Conservation (phyloP, 495 filamentous ascomycete species). For the Xylaria acuta region DNA sequence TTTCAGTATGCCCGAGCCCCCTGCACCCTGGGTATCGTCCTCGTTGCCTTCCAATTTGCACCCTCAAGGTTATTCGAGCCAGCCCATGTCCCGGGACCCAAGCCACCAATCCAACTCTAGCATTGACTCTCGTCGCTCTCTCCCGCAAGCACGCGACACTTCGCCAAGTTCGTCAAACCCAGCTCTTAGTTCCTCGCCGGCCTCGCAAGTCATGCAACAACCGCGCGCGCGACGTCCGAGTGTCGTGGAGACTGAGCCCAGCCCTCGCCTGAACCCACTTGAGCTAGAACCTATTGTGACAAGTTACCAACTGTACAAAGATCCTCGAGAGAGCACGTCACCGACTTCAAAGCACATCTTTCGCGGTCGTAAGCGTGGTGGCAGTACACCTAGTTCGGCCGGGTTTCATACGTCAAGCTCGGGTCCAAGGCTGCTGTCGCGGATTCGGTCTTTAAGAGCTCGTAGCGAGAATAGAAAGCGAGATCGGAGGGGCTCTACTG, state of each 20-base stretch:
- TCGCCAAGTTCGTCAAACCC: conserved; percentile 10
- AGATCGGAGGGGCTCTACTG: conserved; percentile 23
- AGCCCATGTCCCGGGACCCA: conserved; percentile 61
- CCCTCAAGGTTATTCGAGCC: conserved; percentile 58
- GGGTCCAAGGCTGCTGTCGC: conserved; percentile 21
- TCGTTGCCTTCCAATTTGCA: conserved; percentile 33
- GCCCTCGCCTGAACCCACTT: conserved; percentile 41
- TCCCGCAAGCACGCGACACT: conserved; percentile 30
- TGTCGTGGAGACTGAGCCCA: conserved; percentile 53
- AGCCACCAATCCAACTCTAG: conserved; percentile 47
- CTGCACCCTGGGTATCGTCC: conserved; percentile 35
- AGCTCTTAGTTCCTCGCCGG: conserved; percentile 29
- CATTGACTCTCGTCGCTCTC: conserved; percentile 30
- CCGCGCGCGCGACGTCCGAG: conserved; percentile 42
- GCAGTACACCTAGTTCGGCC: conserved; percentile 2
- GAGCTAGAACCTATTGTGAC: conserved; percentile 44
- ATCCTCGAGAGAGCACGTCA: conserved; percentile 23
- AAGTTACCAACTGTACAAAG: conserved; percentile 47
- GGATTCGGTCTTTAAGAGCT: conserved; percentile 27
- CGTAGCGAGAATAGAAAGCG: conserved; percentile 24
- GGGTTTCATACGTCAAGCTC: conserved; percentile 5
- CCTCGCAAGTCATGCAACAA: conserved; percentile 39
- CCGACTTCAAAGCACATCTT: not conserved
- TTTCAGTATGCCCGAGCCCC: conserved; percentile 28
- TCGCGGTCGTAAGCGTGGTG: conserved; percentile 9